phyloP scores from a whole-genome alignment of 2,329 filamentous ascomycete species.

The Colletotrichum salicis region DNA sequence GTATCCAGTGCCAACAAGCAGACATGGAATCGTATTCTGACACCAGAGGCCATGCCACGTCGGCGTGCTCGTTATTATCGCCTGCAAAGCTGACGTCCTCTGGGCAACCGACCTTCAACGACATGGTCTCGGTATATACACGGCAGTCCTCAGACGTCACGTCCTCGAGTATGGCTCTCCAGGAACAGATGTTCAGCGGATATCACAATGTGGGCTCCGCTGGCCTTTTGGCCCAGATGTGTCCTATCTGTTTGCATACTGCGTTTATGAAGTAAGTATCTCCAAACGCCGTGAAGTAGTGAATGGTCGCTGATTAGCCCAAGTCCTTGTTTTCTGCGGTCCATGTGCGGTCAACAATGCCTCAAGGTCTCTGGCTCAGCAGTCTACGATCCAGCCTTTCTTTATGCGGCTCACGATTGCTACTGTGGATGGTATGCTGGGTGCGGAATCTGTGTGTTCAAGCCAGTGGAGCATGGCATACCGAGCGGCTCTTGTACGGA shows the following conservation, averaged over 20 bases:
- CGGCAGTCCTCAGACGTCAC: background rate
- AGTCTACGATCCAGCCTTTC: background rate
- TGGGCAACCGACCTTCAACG: background rate
- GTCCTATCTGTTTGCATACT: background rate
- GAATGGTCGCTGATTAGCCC: background rate
- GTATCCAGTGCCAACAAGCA: background rate
- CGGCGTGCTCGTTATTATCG: background rate
- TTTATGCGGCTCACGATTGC: background rate
- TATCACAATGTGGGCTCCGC: background rate
- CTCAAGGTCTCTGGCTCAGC: background rate
- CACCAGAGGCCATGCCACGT: background rate
- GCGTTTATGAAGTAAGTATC: background rate
- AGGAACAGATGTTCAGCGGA: constrained; percentile 11
- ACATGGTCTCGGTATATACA: background rate
- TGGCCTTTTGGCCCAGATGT: background rate
- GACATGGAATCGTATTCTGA: background rate
- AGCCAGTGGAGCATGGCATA: background rate
- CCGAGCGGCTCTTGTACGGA: background rate
- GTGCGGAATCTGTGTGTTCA: background rate
- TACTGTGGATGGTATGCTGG: background rate
- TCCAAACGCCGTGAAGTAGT: background rate
- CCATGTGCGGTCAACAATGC: background rate
- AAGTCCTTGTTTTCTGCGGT: background rate
- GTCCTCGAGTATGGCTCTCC: constrained; percentile 2
- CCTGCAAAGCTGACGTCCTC: constrained; percentile 4